These are phyloP conservation scores for Candida tetrigidarum DNA, from an alignment of 1,139 yeast genomes.

Conservation along the genomic window DNA sequence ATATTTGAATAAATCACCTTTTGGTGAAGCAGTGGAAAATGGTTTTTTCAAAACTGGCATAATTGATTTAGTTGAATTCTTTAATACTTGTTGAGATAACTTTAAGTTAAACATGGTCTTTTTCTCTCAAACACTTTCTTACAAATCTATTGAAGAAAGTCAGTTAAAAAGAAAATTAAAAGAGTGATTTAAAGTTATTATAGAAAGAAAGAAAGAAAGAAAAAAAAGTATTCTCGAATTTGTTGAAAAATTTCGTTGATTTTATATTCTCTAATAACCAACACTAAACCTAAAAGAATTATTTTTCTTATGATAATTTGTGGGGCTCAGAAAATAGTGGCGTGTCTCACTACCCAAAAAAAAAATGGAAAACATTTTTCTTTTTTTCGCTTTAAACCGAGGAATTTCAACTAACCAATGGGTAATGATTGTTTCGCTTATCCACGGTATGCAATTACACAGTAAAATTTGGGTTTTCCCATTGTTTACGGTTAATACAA, in stretches of 20 bases:
- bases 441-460: background rate
- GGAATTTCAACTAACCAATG: too few relatives aligned
- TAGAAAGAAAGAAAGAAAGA: background rate
- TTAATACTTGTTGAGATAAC: conserved; percentile 13
- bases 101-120: conserved; percentile 16
- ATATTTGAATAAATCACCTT: conserved; percentile 73
- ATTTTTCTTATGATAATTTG: conserved; percentile 8
- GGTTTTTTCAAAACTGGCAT: conserved; percentile 23
- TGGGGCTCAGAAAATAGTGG: conserved; percentile 4
- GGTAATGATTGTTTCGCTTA: too few relatives aligned
- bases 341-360: background rate
- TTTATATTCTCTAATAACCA: conserved; percentile 4
- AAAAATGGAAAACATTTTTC: background rate
- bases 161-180: background rate
- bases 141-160: background rate
- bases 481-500: background rate
- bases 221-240: background rate
- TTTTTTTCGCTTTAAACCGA: conserved; percentile 5
- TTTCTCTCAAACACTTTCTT: conserved; percentile 2
- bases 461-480: background rate
- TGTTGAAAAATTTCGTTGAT: conserved; percentile 7
- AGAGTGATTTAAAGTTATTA: background rate
- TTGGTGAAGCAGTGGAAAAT: conserved; percentile 40
- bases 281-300: too few relatives aligned
- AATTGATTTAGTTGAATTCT: conserved; percentile 12